phyloP scores from a whole-genome alignment of 2,329 filamentous ascomycete genomes.

The Penicillium griseofulvum region DNA sequence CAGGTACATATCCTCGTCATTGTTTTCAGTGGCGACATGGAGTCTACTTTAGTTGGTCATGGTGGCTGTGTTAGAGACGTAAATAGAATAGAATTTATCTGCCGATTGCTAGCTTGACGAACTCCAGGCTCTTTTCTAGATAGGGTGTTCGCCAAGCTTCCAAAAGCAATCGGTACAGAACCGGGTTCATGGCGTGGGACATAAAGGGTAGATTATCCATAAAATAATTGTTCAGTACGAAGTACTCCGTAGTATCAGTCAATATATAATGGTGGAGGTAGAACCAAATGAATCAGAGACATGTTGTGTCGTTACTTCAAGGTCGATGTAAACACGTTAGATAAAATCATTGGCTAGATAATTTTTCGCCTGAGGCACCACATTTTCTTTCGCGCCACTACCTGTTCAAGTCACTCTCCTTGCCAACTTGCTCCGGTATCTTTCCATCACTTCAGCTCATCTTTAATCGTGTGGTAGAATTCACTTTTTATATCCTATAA shows the following conservation, averaged over 20 bases:
- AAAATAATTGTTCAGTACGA: neutral
- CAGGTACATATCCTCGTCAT: conserved; percentile 21
- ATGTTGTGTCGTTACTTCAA: conserved; percentile 1
- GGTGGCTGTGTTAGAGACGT: neutral
- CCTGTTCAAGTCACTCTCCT: conserved; percentile 9
- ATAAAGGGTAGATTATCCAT: neutral
- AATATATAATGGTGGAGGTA: neutral
- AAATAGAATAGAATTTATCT: neutral
- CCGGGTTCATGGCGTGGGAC: neutral
- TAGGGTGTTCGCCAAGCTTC: neutral
- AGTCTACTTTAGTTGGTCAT: neutral
- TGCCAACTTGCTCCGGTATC: conserved; percentile 1
- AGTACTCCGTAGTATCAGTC: too few relatives aligned
- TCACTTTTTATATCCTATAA: neutral
- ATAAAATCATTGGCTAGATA: neutral
- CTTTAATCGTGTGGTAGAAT: neutral
- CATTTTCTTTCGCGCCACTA: conserved; percentile 8
- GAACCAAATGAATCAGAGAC: neutral
- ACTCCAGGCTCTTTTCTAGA: neutral
- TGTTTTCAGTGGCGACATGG: neutral
- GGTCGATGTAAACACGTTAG: conserved; percentile 1
- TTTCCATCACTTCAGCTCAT: neutral
- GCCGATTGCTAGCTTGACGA: neutral
- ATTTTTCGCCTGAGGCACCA: conserved; percentile 8
- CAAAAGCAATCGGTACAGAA: neutral